Evolutionary conservation across 2,329 filamentous ascomycete species (phyloP).

Genomic region (Trichoderma sp.): DNA sequence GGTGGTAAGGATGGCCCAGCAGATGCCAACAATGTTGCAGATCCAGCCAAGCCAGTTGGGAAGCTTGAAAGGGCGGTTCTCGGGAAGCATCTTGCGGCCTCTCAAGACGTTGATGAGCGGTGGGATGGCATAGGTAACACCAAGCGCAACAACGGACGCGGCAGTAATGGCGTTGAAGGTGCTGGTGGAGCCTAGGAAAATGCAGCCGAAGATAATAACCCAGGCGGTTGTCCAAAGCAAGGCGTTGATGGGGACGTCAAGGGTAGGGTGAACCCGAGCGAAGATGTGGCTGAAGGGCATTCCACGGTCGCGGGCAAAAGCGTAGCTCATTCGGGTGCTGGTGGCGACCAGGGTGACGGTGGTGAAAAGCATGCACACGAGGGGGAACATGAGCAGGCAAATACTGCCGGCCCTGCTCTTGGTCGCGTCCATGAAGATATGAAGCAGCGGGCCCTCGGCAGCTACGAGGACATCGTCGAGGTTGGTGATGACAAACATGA

Average conservation of each 20-base stretch:
- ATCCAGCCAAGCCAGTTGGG: constrained; percentile 41
- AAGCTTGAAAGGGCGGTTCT: constrained; percentile 43
- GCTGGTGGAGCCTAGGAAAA: constrained; percentile 66
- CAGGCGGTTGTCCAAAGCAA: constrained; percentile 61
- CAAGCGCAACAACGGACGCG: constrained; percentile 71
- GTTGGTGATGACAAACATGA: constrained; percentile 65
- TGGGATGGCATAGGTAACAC: constrained; percentile 75
- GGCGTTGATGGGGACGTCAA: constrained; percentile 68
- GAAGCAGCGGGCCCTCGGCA: constrained; percentile 58
- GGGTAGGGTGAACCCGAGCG: constrained; percentile 59
- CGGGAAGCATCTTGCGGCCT: constrained; percentile 66
- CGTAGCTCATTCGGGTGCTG: constrained; percentile 66
- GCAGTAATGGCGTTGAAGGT: constrained; percentile 75
- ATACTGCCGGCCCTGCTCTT: constrained; percentile 61
- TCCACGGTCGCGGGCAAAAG: constrained; percentile 66
- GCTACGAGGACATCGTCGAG: constrained; percentile 59
- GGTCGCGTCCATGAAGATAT: constrained; percentile 67
- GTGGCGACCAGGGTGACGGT: constrained; percentile 67
- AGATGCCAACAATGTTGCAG: constrained; percentile 52
- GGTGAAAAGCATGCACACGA: constrained; percentile 66
- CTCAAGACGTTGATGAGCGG: constrained; percentile 68
- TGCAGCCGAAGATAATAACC: constrained; percentile 68
- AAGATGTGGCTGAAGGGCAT: constrained; percentile 65
- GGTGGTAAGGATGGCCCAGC: constrained; percentile 69
- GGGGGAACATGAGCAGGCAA: constrained; percentile 66